A percentile compares a stretch with the other conserved stretches of the same genome.
These are phyloP conservation scores for Malassezia globosa DNA, from an alignment of 1,284 basidiomycete genomes.

Conservation along the genomic window DNA sequence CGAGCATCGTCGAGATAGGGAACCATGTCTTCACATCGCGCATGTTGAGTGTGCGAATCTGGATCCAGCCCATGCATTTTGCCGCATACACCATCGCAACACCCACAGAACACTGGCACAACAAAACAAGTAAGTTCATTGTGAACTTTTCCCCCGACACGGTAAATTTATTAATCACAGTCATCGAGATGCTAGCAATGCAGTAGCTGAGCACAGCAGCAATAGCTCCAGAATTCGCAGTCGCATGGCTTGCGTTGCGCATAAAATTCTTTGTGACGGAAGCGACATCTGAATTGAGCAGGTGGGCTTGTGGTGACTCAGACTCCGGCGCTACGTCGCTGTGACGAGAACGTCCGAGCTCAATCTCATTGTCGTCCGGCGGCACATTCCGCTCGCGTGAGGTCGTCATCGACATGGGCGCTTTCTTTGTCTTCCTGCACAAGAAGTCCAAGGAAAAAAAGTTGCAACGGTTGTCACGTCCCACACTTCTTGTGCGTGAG, in stretches of 20 bases:
- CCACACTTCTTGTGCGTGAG: too few relatives aligned
- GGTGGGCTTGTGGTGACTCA: constrained; percentile 6
- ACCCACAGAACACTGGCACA: constrained; percentile 71
- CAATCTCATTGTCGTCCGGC: constrained; percentile 9
- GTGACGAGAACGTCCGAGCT: constrained; percentile 4
- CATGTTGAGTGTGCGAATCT: constrained; percentile 71
- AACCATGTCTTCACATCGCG: constrained; percentile 86
- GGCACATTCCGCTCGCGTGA: background rate
- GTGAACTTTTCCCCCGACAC: constrained; percentile 86
- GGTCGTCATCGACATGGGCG: background rate
- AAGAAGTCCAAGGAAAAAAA: too few relatives aligned
- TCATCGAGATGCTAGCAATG: constrained; percentile 90
- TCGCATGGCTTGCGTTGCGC: background rate
- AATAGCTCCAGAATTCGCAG: constrained; percentile 48
- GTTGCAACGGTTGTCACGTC: too few relatives aligned
- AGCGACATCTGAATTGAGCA: background rate
- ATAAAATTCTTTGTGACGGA: background rate
- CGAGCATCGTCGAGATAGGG: constrained; percentile 82
- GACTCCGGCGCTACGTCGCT: constrained; percentile 7
- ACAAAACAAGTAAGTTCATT: constrained; percentile 90
- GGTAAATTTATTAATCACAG: constrained; percentile 91
- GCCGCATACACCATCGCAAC: constrained; percentile 62
- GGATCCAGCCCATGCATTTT: constrained; percentile 72
- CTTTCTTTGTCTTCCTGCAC: too few relatives aligned
- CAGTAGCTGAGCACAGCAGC: constrained; percentile 82